These are phyloP conservation scores for Lanzia echinophila DNA, from an alignment of 2,329 filamentous ascomycete genomes.

Conservation along the genomic window DNA sequence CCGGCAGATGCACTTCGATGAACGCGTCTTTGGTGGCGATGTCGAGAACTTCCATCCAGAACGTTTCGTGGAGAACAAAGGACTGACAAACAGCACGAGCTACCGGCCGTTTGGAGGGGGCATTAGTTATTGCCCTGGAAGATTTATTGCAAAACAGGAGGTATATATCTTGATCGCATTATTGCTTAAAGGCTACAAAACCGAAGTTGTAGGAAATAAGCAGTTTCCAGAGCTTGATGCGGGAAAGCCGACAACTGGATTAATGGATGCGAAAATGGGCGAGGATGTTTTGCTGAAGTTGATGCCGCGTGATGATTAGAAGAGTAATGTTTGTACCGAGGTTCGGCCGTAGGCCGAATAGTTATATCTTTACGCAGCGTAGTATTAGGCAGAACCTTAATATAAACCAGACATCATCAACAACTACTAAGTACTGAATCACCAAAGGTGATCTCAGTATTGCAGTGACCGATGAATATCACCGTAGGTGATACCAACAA, in stretches of 20 bases:
- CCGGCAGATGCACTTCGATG: conserved; percentile 3
- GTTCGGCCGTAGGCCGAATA: no score
- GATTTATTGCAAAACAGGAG: conserved; percentile 4
- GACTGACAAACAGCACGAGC: background rate
- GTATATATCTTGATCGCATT: background rate
- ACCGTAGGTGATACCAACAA: no score
- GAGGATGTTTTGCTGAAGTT: background rate
- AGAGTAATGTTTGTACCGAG: no score
- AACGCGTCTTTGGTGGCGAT: background rate
- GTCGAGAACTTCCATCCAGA: background rate
- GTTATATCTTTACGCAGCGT: no score
- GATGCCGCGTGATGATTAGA: background rate
- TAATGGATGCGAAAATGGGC: background rate
- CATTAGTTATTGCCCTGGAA: conserved; percentile 1
- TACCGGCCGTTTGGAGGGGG: conserved; percentile 6
- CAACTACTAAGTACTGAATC: no score
- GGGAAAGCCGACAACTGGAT: background rate
- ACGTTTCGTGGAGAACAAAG: background rate
- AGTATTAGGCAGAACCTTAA: no score
- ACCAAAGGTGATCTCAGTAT: no score
- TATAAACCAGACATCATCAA: no score
- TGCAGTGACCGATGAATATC: no score
- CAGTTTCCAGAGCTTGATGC: background rate
- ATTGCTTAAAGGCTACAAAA: background rate
- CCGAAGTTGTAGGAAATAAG: background rate